These are phyloP conservation scores for Colletotrichum euphorbiae DNA, from an alignment of 2,329 filamentous ascomycete species.

Conservation along the genomic window DNA sequence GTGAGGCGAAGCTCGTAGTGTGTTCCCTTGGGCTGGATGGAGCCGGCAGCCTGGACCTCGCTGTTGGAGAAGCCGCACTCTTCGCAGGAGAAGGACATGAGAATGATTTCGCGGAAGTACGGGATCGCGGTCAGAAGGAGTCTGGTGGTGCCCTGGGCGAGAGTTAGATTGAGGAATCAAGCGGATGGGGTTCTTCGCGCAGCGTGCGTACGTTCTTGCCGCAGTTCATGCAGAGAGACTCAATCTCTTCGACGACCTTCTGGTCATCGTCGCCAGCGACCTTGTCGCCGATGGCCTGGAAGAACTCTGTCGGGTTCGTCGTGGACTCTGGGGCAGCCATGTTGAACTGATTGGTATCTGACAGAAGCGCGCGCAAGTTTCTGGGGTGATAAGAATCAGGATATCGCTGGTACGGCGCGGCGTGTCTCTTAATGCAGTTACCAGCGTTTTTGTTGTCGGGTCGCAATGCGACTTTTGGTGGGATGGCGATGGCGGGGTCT, in stretches of 20 bases:
- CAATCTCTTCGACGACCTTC: conserved; percentile 74
- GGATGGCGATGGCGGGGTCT: conserved; percentile 41
- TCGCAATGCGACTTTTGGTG: conserved; percentile 35
- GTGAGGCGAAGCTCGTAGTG: conserved; percentile 88
- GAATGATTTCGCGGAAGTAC: conserved; percentile 96
- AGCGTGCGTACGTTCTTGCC: conserved; percentile 75
- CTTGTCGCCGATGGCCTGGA: conserved; percentile 72
- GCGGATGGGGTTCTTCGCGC: neutral
- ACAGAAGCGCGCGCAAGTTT: neutral
- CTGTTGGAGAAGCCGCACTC: conserved; percentile 92
- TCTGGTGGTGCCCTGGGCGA: conserved; percentile 78
- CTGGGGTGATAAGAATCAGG: neutral
- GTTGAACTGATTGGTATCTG: conserved; percentile 39
- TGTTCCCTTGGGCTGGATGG: conserved; percentile 89
- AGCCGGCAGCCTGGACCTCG: conserved; percentile 91
- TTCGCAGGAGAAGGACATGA: conserved; percentile 96
- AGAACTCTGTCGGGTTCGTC: conserved; percentile 63
- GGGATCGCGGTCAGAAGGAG: conserved; percentile 93
- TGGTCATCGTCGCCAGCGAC: conserved; percentile 64
- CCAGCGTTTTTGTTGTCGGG: conserved; percentile 31
- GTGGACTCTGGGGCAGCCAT: conserved; percentile 58
- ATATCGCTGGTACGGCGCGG: conserved; percentile 5
- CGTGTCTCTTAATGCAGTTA: neutral
- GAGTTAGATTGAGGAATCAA: conserved; percentile 35
- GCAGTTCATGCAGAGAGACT: conserved; percentile 90